Evolutionary conservation across 176 grass and related monocot species (phyloP), one percentile per base, ranked within the genome.

Genomic region (Triticum turgidum): DNA sequence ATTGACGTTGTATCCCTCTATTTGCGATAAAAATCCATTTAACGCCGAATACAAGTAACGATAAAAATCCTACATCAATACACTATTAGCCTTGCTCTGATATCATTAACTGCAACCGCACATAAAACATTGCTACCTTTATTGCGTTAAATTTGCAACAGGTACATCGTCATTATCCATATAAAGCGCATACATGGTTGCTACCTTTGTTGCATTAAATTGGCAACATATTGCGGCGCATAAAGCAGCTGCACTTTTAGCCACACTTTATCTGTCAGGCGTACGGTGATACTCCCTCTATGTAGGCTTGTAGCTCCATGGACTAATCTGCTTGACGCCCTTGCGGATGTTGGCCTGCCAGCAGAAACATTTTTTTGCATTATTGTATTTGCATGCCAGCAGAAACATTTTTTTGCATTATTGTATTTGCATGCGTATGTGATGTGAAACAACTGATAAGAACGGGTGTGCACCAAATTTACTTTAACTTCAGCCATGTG

Each of bases 271-370:
- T 44, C 15, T 44, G 38, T 39, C 39, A 24, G 38, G 0, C 18
- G 12, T 42, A 80, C 29, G 39, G 14, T 24, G 21, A 69, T 18
- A 17, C 47, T 76, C 7, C 17, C 58, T 37, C 81, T 22, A 70
- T 35, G 44, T 56, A 22, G 42, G 32, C 6, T 71, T 68, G 76
- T 87, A 92, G 67, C 86, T 91, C 94, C 92, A 91, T n/a, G 77
- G 73, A n/a, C 84, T 69, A 3, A 91, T 83, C 69, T 94, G 92
- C 90, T 91, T 97, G 37, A 97, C 44, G 59, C 87, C 87, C 76
- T 85, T 83, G 81, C 89, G 80, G 79, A 97, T 58, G 81, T 45
- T 91, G 20, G 83, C 92, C 94, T 97, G 90, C 38, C 47, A 86
- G 69, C 0, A 42, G 41, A 42, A 42, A 42, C 39, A 42, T 33